Percentiles rank a stretch among this genome's conserved stretches.
Conservation (phyloP, 192 early-diverging fungal species). For the Coemansia sp. region DNA sequence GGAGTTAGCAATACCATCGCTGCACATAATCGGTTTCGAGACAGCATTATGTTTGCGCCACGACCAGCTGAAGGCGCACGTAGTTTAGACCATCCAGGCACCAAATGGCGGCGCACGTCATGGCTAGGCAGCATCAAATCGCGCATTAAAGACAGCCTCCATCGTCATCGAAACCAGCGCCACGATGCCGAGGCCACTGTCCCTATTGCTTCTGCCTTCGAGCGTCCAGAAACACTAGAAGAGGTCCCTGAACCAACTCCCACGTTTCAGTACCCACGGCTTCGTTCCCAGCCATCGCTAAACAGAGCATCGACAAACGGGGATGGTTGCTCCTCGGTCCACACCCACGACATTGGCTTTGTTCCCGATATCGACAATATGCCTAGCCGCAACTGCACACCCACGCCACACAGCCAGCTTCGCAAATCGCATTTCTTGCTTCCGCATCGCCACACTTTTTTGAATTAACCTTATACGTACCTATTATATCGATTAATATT, state of each 20-base stretch:
- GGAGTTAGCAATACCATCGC: too few relatives aligned
- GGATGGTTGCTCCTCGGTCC: slow-evolving; percentile 8
- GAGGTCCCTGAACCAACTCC: slow-evolving; percentile 4
- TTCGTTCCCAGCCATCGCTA: slow-evolving; percentile 48
- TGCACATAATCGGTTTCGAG: not conserved
- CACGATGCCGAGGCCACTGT: slow-evolving; percentile 1
- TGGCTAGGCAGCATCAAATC: slow-evolving; percentile 35
- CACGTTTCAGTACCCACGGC: slow-evolving; percentile 24
- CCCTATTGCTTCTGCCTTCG: not conserved
- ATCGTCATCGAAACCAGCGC: slow-evolving; percentile 4
- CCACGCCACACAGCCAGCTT: slow-evolving; percentile 3
- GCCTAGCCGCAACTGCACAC: not conserved
- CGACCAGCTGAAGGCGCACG: not conserved
- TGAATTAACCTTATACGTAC: not conserved
- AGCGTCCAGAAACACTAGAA: not conserved
- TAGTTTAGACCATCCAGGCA: slow-evolving; percentile 5
- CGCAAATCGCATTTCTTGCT: slow-evolving; percentile 30
- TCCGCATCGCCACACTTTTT: slow-evolving; percentile 20
- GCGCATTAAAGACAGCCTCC: slow-evolving; percentile 10
- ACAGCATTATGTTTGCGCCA: not conserved
- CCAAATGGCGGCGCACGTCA: slow-evolving; percentile 13
- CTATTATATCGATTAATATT: too few relatives aligned
- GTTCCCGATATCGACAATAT: slow-evolving; percentile 27
- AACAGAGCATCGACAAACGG: slow-evolving; percentile 6
- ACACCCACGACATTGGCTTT: slow-evolving; percentile 12